Evolutionary conservation across 306 rosid species (phyloP), one percentile per base, ranked within the genome.

Genomic region (Quercus ilex): DNA sequence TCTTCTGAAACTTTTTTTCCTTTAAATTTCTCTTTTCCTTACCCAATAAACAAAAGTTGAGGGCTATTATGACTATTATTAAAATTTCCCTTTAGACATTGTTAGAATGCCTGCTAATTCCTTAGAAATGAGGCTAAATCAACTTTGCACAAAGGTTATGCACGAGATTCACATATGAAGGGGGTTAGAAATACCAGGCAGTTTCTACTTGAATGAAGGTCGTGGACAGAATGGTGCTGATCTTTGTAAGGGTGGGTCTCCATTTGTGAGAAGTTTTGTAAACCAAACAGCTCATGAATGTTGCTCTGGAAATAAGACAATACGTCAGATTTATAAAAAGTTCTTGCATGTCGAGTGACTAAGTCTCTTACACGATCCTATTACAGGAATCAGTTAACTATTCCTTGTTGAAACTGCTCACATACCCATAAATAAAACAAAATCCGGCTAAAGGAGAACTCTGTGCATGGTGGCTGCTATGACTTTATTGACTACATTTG

Each of bases 341-440:
- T 71, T 62, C 6, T n/a, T 26, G 69, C 28, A 30, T 55, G 18
- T 71, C 38, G 69, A 69, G 23, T 81, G 26, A 13, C 35, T 15
- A 5, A 63, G 55, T n/a, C 74, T 56, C 69, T 71, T 41, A 19
- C 17, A 3, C 49, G 64, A n/a, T 55, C 71, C 62, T 73, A 74
- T 17, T 78, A 69, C 96, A 92, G 99, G 96, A 86, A 87, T 94
- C 71, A 4, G 55, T 95, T 17, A 91, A 92, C 81, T 81, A 87
- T 58, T 91, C 99, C 4, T 77, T 95, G 82, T 71, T 79, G 56
- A 95, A 90, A 88, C 90, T 95, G 56, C 97, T 95, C 69, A 81
- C 91, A 17, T 95, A 95, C 77, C 98, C 99, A 0, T 95, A 98
- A 98, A 91, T 95, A 65, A 91, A 90, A 86, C 91, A 91, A 84